Evolutionary conservation across 2,329 filamentous ascomycete species (phyloP).

Genomic region (Pestalotiopsis sp.): DNA sequence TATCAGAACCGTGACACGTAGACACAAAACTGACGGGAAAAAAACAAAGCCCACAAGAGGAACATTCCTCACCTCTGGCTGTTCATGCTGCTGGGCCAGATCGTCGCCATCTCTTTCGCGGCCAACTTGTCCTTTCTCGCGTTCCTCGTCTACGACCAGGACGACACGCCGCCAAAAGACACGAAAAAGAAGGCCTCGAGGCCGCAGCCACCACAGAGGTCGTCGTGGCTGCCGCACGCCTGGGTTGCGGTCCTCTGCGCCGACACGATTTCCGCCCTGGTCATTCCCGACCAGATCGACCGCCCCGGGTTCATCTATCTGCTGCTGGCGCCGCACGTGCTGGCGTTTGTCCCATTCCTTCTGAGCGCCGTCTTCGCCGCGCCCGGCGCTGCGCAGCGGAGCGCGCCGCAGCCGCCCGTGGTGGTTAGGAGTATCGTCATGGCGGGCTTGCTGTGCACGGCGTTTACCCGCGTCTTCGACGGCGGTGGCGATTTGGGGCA

Average conservation of each 20-base stretch:
- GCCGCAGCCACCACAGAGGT: background rate
- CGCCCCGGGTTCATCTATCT: slow-evolving; percentile 20
- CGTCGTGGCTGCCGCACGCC: background rate
- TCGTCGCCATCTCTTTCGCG: slow-evolving; percentile 30
- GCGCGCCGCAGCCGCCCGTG: background rate
- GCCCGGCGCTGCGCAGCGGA: background rate
- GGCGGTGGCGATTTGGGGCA: background rate
- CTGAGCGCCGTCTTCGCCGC: slow-evolving; percentile 1
- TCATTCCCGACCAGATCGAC: slow-evolving; percentile 17
- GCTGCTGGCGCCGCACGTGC: slow-evolving; percentile 24
- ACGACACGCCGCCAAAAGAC: background rate
- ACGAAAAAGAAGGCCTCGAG: background rate
- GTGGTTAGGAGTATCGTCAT: background rate
- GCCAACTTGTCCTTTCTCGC: slow-evolving; percentile 29
- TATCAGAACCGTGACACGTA: background rate
- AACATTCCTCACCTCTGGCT: slow-evolving; percentile 23
- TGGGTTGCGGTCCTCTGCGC: background rate
- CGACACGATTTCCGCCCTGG: slow-evolving; percentile 13
- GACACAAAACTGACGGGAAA: background rate
- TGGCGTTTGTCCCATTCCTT: slow-evolving; percentile 27
- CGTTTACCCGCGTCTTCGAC: background rate
- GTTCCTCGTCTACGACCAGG: background rate
- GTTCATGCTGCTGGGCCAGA: slow-evolving; percentile 29
- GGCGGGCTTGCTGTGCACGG: background rate
- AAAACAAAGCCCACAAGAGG: slow-evolving; percentile 18